These are phyloP conservation scores for Lactarius deliciosus DNA, from an alignment of 768 basidiomycete species.

Conservation along the genomic window DNA sequence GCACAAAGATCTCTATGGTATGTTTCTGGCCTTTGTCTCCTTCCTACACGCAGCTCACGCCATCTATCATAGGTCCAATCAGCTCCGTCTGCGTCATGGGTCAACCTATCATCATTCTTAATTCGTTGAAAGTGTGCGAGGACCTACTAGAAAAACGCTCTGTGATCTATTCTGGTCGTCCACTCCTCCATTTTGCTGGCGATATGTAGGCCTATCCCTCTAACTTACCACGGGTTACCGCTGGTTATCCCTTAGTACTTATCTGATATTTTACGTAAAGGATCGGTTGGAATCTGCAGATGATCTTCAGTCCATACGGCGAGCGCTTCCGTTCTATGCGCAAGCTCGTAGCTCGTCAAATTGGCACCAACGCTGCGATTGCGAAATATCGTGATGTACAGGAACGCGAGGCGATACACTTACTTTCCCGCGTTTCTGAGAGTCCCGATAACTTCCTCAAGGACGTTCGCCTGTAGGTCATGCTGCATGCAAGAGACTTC, in stretches of 20 bases:
- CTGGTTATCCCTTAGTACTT: no score
- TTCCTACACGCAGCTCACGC: neutral
- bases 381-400: constrained; percentile 7
- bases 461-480: constrained; percentile 14
- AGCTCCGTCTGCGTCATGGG: constrained; percentile 20
- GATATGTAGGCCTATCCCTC: constrained; percentile 23
- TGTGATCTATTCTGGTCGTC: constrained; percentile 17
- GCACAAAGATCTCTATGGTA: constrained; percentile 16
- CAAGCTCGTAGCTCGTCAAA: constrained; percentile 21
- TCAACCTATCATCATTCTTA: constrained; percentile 19
- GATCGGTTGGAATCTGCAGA: constrained; percentile 21
- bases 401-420: constrained; percentile 10
- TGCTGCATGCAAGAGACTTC: neutral
- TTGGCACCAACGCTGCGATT: constrained; percentile 13
- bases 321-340: constrained; percentile 21
- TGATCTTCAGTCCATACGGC: constrained; percentile 18
- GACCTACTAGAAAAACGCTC: constrained; percentile 23
- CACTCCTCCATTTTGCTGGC: constrained; percentile 18
- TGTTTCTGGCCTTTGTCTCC: no score
- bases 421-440: constrained; percentile 10
- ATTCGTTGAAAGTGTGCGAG: constrained; percentile 20
- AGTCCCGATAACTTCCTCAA: constrained; percentile 15
- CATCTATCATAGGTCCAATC: constrained; percentile 7
- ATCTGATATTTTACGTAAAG: constrained; percentile 5
- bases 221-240: no score